Evolutionary conservation across 129 eudicot species (phyloP).

Genomic region (Smallanthus sonchifolius): DNA sequence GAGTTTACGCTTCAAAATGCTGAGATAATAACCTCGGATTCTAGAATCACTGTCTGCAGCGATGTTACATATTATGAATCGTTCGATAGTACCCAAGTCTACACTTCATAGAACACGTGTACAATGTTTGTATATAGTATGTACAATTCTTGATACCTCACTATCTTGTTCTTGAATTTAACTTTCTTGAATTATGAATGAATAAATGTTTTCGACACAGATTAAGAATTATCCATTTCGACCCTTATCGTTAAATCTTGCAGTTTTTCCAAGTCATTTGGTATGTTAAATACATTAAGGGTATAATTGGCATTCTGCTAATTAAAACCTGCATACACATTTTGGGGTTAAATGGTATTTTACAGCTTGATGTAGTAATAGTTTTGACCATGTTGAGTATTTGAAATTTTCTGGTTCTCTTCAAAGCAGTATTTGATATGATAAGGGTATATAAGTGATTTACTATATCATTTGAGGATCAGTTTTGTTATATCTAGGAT

Average conservation of each 20-base stretch:
- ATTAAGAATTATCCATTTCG: too few species aligned
- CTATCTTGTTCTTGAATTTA: background rate
- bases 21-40: constrained; percentile 39
- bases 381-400: background rate
- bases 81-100: constrained; percentile 9
- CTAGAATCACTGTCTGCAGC: constrained; percentile 48
- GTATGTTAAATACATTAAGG: background rate
- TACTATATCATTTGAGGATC: background rate
- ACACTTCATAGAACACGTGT: constrained; percentile 2
- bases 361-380: background rate
- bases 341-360: background rate
- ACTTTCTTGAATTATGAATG: background rate
- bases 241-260: background rate
- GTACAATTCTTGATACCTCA: constrained; percentile 9
- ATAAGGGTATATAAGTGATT: background rate
- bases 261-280: background rate
- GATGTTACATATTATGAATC: constrained; percentile 41
- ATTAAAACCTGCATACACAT: background rate
- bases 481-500: background rate
- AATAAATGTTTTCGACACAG: background rate
- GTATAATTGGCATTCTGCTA: background rate
- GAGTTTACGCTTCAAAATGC: constrained; percentile 58
- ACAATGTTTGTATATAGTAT: constrained; percentile 11
- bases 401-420: background rate
- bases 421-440: too few species aligned